phyloP scores from a whole-genome alignment of 139 green algal genomes.

The Desmodesmus armatus region DNA sequence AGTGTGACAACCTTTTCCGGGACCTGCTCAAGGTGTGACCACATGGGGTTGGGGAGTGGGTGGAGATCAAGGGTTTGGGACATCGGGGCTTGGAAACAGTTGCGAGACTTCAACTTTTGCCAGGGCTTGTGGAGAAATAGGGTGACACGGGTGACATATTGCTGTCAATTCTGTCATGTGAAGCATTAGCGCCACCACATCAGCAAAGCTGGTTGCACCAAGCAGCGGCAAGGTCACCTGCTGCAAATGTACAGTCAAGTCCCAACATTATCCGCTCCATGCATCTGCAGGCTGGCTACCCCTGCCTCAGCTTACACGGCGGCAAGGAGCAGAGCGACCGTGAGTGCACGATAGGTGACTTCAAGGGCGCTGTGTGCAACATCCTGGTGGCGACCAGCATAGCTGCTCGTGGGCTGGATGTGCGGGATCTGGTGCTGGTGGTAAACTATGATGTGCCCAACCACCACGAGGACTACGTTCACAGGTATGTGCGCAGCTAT shows the following conservation, averaged over 20 bases:
- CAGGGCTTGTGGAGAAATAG: too few species aligned
- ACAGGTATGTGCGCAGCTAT: too few species aligned
- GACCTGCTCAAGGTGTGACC: constrained; percentile 73
- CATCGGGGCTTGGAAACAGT: too few species aligned
- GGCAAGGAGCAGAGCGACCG: constrained; percentile 98
- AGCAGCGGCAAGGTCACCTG: neutral
- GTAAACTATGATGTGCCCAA: constrained; percentile 98
- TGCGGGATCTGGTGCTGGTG: constrained; percentile 92
- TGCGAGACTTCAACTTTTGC: too few species aligned
- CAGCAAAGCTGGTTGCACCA: too few species aligned
- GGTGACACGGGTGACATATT: too few species aligned
- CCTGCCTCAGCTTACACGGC: constrained; percentile 95
- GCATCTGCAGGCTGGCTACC: constrained; percentile 80
- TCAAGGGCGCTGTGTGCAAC: constrained; percentile 95
- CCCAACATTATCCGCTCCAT: neutral
- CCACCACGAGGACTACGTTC: constrained; percentile 99
- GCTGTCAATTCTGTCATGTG: too few species aligned
- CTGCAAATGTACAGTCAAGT: neutral
- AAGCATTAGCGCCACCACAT: too few species aligned
- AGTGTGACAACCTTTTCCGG: constrained; percentile 93
- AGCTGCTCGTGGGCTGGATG: constrained; percentile 95
- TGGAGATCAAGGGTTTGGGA: neutral
- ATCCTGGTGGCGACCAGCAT: constrained; percentile 92
- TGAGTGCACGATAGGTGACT: constrained; percentile 96
- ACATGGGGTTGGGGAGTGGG: neutral